Evolutionary conservation across 1,284 basidiomycete species (phyloP), one percentile per base, ranked within the genome.

Genomic region (Pterulicium gracile): DNA sequence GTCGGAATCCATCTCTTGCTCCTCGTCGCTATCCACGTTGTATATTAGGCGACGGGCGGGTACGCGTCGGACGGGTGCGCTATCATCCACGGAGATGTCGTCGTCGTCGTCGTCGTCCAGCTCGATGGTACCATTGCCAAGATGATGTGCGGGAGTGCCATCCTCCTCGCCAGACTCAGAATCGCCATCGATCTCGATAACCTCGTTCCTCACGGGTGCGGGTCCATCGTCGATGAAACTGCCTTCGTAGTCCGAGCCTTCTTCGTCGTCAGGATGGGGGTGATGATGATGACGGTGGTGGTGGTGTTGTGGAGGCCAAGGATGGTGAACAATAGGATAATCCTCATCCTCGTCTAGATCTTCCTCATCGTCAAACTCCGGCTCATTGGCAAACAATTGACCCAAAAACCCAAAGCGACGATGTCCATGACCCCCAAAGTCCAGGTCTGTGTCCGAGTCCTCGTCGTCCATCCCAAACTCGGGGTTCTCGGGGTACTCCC

Each of bases 401-500:
- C 19, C n/a, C n/a, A n/a, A n/a, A n/a, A n/a, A n/a, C n/a, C n/a
- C n/a, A 41, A 41, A 41, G 39, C 19, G n/a, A 19, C 7, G 10
- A 19, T 10, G 10, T 15, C 19, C 19, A 44, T 46, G 36, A 14
- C 32, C 34, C 36, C 45, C 48, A 32, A 50, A 43, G 12, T 54
- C 49, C 34, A 42, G 46, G 20, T 51, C 54, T 17, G 19, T 35
- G 24, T 51, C 52, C 24, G 34, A 49, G 12, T 47, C 45, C 3
- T 45, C 51, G 27, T 50, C 50, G 18, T 56, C 54, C 14, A 45
- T 43, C 4, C 24, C 44, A 24, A 48, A 24, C 10, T 48, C 47
- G 17, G 48, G 42, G 50, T 81, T 77, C 0, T 73, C 80, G 3
- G 63, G 64, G 55, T 85, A 86, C 15, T 62, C 58, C 23, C 79